phyloP scores from a whole-genome alignment of 352 stramenopile genomes.

The Pythium utonaiense region DNA sequence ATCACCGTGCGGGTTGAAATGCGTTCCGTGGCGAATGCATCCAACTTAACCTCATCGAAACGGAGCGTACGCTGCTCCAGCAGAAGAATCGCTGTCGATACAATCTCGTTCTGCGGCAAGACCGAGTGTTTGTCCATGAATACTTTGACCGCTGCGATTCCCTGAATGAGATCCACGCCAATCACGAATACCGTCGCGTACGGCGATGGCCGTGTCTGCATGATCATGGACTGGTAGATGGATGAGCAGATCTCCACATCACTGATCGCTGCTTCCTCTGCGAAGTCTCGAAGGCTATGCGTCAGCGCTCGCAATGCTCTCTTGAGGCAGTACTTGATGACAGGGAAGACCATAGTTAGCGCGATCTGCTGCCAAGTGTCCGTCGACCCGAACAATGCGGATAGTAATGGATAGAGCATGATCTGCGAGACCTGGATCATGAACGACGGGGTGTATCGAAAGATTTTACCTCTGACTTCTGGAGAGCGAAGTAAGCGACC shows the following conservation, averaged over 20 bases:
- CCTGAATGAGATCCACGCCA: slow-evolving; percentile 13
- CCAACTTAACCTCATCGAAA: neutral
- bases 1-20: neutral
- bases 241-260: slow-evolving; percentile 14
- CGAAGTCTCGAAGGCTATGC: neutral
- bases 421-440: slow-evolving; percentile 12
- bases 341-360: neutral
- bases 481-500: neutral
- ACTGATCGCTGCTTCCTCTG: slow-evolving; percentile 9
- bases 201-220: slow-evolving; percentile 16
- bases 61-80: neutral
- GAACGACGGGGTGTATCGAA: neutral
- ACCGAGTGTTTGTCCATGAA: slow-evolving; percentile 12
- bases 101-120: neutral
- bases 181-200: slow-evolving; percentile 12
- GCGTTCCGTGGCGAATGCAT: neutral
- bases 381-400: neutral
- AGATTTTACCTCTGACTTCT: neutral
- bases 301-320: neutral
- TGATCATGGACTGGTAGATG: slow-evolving; percentile 23
- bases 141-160: neutral
- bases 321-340: slow-evolving; percentile 9
- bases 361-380: neutral
- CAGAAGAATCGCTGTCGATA: neutral
- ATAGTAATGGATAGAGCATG: slow-evolving; percentile 12